Base-by-base conservation (phyloP, 148 eudicot genomes). In the Silene uniflora region DNA sequence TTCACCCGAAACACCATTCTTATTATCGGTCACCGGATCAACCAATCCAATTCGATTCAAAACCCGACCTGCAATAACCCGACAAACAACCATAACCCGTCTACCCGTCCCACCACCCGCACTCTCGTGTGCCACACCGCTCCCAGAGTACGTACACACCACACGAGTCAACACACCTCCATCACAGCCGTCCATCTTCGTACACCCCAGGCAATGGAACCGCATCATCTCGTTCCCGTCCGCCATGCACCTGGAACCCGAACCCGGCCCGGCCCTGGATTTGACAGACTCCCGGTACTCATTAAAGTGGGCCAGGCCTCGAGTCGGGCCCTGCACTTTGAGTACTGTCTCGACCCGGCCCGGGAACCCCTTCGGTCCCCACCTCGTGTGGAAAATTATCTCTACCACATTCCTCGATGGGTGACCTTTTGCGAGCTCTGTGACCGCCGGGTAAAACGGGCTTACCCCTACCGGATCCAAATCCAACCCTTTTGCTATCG, bases 141-240 rank as follows among this genome's bases (percentile, higher is more conserved):
- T 88, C 9, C 96, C 96, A 0, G 93, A 86, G 46, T 77, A 95
- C 16, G 93, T 92, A 14, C 93, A 88, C 9, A 24, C 24, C 7
- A 17, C 14, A 24, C 77, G 35, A 49, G 78, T 42, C 7, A 49
- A 73, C 60, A 84, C 84, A n/a, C 84, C 88, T 22, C 87, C 80
- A 1, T 80, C 74, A 84, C 47, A 76, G n/a, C 8, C 42, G 25
- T 60, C 75, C 13, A 32, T 6, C 12, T 65, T 12, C 0, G 90
- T 83, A 35, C 88, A 83, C 0, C 93, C 93, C 25, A 90, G 67
- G 78, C 91, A 89, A 14, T 85, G 89, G 52, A 95, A 95, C 79
- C 97, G 73, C 98, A 95, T 95, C 78, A 90, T 93, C 84, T 95
- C 98, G 44, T 95, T 95, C 70, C 98, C 98, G 70, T 95, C 98